Conservation (phyloP, 2,329 filamentous ascomycete genomes). For the Chaetomiaceae sp. region DNA sequence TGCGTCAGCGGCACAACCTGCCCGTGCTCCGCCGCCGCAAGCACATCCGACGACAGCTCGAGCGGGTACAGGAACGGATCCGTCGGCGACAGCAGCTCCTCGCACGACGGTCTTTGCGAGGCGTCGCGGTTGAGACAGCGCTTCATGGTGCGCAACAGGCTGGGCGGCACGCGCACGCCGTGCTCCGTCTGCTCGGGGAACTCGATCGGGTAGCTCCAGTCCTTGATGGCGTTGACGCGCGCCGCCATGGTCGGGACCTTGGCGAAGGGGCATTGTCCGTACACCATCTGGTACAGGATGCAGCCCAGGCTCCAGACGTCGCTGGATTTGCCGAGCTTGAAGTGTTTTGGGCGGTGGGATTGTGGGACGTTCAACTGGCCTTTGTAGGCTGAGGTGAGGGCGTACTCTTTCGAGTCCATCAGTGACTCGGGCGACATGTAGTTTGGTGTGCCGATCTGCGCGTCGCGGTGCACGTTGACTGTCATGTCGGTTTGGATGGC, state of each 20-base stretch:
- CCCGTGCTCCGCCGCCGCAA: constrained; percentile 32
- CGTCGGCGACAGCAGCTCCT: constrained; percentile 53
- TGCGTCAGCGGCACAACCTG: constrained; percentile 57
- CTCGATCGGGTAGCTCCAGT: constrained; percentile 68
- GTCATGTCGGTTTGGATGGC: constrained; percentile 94
- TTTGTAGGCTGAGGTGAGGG: constrained; percentile 37
- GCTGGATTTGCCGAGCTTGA: constrained; percentile 76
- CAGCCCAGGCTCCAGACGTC: constrained; percentile 96
- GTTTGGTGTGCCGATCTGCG: constrained; percentile 91
- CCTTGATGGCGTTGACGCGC: constrained; percentile 81
- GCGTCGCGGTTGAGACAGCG: constrained; percentile 60
- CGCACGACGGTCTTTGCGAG: constrained; percentile 59
- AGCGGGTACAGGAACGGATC: constrained; percentile 63
- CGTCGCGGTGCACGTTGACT: constrained; percentile 94
- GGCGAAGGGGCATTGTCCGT: constrained; percentile 91
- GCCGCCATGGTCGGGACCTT: constrained; percentile 86
- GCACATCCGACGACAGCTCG: constrained; percentile 40
- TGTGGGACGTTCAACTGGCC: constrained; percentile 35
- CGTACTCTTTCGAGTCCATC: constrained; percentile 68
- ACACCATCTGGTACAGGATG: constrained; percentile 97
- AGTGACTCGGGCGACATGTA: constrained; percentile 98
- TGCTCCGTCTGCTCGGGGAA: constrained; percentile 60
- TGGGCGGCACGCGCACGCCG: constrained; percentile 58
- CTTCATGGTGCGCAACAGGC: constrained; percentile 57
- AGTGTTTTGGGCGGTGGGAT: constrained; percentile 33